Evolutionary conservation across 78 protist species (phyloP).

Genomic region (Dictyostelium firmibasis): DNA sequence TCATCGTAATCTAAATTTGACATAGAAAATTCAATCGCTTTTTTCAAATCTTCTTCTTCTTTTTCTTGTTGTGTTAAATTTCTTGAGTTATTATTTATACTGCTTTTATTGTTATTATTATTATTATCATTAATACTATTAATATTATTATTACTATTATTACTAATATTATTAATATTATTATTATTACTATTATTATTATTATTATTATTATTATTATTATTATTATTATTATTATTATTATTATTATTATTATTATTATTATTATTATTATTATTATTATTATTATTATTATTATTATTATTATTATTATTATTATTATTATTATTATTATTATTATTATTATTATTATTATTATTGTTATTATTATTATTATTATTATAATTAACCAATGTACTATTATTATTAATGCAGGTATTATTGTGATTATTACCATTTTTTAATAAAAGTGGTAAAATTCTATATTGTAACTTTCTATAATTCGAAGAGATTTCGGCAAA

Average conservation of each 20-base stretch:
- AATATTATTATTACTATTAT: neutral
- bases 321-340: neutral
- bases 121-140: neutral
- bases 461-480: neutral
- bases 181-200: neutral
- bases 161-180: neutral
- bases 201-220: neutral
- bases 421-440: neutral
- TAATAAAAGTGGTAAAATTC: neutral
- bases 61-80: neutral
- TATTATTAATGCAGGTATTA: too few species aligned
- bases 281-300: neutral
- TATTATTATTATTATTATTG: neutral
- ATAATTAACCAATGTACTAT: too few species aligned
- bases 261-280: neutral
- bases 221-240: too few species aligned
- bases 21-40: neutral
- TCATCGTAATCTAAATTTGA: neutral
- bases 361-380: too few species aligned
- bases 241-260: too few species aligned
- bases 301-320: neutral
- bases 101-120: neutral
- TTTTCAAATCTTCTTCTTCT: neutral
- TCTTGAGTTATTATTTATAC: neutral
- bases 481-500: neutral